A percentile compares a stretch with the other conserved stretches of the same genome.
These are phyloP conservation scores for Sporothrix curviconia DNA, from an alignment of 2,329 filamentous ascomycete species.

Conservation along the genomic window DNA sequence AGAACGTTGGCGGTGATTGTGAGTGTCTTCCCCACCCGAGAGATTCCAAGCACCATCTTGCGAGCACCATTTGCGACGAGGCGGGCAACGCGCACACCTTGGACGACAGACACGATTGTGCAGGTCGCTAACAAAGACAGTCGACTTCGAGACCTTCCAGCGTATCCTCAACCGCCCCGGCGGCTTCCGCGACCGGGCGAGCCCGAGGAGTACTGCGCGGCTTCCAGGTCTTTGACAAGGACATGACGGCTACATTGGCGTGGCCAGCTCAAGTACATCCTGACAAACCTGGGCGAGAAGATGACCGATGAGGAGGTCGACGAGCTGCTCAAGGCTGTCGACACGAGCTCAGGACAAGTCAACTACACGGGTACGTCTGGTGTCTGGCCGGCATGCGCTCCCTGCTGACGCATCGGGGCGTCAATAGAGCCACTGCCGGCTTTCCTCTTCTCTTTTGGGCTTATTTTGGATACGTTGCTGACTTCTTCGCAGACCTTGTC, in stretches of 20 bases:
- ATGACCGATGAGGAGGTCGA: conserved; percentile 99
- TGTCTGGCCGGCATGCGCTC: background rate
- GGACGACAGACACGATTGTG: background rate
- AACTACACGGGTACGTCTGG: conserved; percentile 78
- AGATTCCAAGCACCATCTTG: too few relatives aligned
- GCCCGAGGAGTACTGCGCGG: conserved; percentile 96
- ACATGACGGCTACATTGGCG: conserved; percentile 97
- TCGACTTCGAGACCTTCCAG: conserved; percentile 96
- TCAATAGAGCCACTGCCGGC: background rate
- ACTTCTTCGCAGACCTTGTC: conserved; percentile 58
- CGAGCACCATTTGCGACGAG: too few relatives aligned
- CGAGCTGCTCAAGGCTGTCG: conserved; percentile 95
- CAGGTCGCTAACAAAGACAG: conserved; percentile 38
- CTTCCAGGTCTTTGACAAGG: conserved; percentile 99
- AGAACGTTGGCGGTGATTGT: conserved; percentile 86
- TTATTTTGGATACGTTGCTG: background rate
- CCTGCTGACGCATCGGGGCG: background rate
- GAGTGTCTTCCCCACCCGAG: too few relatives aligned
- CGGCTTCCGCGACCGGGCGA: conserved; percentile 96
- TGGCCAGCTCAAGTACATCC: conserved; percentile 97
- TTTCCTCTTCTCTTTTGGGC: too few relatives aligned
- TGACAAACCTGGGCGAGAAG: conserved; percentile 98
- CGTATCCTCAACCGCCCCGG: conserved; percentile 95
- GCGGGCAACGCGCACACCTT: background rate
- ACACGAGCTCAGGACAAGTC: conserved; percentile 92